Evolutionary conservation across 352 stramenopile genomes (phyloP).

Genomic region (Pseudoperonospora humuli): DNA sequence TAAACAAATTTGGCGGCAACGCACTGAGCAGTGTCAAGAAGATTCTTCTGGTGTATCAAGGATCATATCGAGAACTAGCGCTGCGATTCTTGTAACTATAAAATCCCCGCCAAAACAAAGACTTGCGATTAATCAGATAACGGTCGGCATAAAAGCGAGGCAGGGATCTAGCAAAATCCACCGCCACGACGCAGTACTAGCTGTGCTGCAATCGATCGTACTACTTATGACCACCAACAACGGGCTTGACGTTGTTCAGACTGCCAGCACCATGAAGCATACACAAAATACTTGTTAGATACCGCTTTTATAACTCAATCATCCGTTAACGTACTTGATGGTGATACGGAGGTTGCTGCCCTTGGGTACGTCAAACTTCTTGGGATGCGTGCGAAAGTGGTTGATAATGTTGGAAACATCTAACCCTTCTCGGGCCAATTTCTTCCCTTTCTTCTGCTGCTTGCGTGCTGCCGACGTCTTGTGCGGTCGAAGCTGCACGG

Average conservation of each 20-base stretch:
- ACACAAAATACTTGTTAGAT: slow-evolving; percentile 7
- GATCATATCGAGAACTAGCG: too few species aligned
- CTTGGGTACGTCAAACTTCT: slow-evolving; percentile 76
- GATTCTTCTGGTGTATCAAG: too few species aligned
- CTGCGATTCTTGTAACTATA: too few species aligned
- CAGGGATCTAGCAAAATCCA: background rate
- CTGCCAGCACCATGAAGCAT: slow-evolving; percentile 18
- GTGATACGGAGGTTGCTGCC: slow-evolving; percentile 74
- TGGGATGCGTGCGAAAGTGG: slow-evolving; percentile 68
- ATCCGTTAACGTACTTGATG: slow-evolving; percentile 49
- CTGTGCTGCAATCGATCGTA: background rate
- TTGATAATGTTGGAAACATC: slow-evolving; percentile 75
- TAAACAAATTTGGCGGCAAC: too few species aligned
- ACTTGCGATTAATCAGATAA: too few species aligned
- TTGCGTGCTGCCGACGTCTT: slow-evolving; percentile 38
- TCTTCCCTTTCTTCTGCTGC: slow-evolving; percentile 14
- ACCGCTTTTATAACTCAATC: background rate
- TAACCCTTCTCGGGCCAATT: slow-evolving; percentile 20
- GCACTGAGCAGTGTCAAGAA: too few species aligned
- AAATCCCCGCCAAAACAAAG: too few species aligned
- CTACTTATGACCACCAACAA: slow-evolving; percentile 61
- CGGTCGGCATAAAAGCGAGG: slow-evolving; percentile 8
- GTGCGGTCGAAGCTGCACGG: slow-evolving; percentile 34
- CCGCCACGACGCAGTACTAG: background rate
- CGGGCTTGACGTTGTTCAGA: slow-evolving; percentile 64